Base-by-base conservation (phyloP, 768 basidiomycete species). In the Phanerodontia chrysosporium region DNA sequence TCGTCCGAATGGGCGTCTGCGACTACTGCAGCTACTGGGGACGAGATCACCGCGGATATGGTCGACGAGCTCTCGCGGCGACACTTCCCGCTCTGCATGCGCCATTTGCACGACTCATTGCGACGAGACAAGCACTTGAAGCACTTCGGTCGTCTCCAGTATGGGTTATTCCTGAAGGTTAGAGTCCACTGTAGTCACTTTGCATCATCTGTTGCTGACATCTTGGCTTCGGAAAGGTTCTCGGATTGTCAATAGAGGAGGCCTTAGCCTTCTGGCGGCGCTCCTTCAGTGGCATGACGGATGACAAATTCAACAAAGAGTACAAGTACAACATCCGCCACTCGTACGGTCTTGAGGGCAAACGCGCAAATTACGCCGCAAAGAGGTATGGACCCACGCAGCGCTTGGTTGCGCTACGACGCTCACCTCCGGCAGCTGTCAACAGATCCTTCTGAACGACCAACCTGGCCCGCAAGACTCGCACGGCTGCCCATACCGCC, bases 321-420 rank as follows among this genome's bases (percentile, higher is more conserved):
- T 88, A 98, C 80, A 88, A 85, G 66, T 99, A 99, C 72, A 99
- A 98, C 64, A 95, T 99, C 66, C 87, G 96, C 46, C 97, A 99
- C 70, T 87, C 86, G 4, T 99, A 87, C 67, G 97, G 97, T 36
- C 75, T 97, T 53, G 97, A 98, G 70, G 97, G 97, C 10, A 92
- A 89, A 72, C 84, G 96, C 45, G 90, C 89, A 42, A 98, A 98
- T 68, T 99, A 99, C 71, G 82, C 92, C 1, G 94, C 97, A 0
- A 92, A 89, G 75, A 95, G 83, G 96, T 91, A 59, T 46, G 78
- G 65, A 2, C 56, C 8, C 8, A n/a, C 13, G 24, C 46, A 12
- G 27, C 35, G 14, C 30, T 13, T 1, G 48, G 39, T 10, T 18
- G 18, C 18, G 39, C 42, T 21, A 21, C n/a, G 22, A 18, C 21